Percentiles rank a stretch among this genome's conserved stretches.
These are phyloP conservation scores for Xylaria bambusicola DNA, from an alignment of 495 filamentous ascomycete species.

Conservation along the genomic window DNA sequence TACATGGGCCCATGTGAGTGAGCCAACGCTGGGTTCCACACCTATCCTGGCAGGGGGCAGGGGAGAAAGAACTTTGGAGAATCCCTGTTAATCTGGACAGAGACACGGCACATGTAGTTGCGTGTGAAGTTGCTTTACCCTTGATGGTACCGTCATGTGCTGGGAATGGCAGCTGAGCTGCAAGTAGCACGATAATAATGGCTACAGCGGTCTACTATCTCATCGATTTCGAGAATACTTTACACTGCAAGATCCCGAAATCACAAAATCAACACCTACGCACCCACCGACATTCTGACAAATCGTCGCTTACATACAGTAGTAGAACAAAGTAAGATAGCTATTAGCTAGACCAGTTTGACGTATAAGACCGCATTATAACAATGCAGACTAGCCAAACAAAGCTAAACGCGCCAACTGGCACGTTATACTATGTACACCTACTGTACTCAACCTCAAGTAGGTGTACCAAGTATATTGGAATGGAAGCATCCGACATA, in stretches of 20 bases:
- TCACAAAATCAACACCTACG: background rate
- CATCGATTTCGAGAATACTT: background rate
- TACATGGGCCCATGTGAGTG: background rate
- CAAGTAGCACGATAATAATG: constrained; percentile 6
- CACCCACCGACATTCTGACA: constrained; percentile 16
- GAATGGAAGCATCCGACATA: constrained; percentile 11
- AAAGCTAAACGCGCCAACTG: constrained; percentile 12
- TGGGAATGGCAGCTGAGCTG: background rate
- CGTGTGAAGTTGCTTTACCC: background rate
- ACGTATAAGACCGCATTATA: constrained; percentile 6
- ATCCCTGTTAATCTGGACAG: constrained; percentile 8
- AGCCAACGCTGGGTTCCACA: constrained; percentile 8
- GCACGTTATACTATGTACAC: background rate
- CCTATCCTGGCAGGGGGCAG: background rate
- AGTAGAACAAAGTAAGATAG: constrained; percentile 2
- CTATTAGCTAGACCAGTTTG: constrained; percentile 3
- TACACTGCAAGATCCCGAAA: constrained; percentile 7
- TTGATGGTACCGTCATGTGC: background rate
- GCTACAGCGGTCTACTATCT: background rate
- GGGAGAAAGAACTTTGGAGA: constrained; percentile 15
- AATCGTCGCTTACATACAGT: too few species aligned
- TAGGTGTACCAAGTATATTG: too few species aligned
- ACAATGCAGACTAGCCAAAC: background rate
- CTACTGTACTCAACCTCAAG: too few species aligned
- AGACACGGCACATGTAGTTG: constrained; percentile 3